Evolutionary conservation across 169 alveolate species (phyloP), one percentile per base, ranked within the genome.

Genomic region (Plasmodium cynomolgi): DNA sequence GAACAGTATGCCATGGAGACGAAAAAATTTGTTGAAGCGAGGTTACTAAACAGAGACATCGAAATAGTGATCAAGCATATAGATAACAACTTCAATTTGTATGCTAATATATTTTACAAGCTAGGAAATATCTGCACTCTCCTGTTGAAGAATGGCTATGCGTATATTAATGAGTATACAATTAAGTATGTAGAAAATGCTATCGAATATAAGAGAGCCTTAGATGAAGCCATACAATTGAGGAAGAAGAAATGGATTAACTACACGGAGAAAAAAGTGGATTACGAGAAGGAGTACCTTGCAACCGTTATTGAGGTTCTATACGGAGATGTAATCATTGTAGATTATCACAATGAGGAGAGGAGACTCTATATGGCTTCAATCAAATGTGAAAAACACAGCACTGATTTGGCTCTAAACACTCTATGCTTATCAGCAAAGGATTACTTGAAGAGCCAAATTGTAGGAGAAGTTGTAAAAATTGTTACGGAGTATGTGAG

Each of bases 331-430:
- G 84, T 90, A 1, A 90, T 90, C 54, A 90, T 90, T 68, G 73
- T 90, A 26, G 94, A 90, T 81, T 90, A 90, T 68, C 82, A 81
- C 37, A 90, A 90, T 90, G 94, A 90, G 74, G 94, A 90, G 26
- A 90, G 94, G 31, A 79, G 94, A 90, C 73, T 90, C n/a, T 90
- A 90, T 20, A 20, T 90, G 44, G 91, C 91, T n/a, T 90, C 94
- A 2, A 80, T 90, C 3, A 90, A 90, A 29, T 90, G 94, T 81
- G 94, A 90, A 47, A 90, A 90, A 37, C 91, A 90, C 73, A 86
- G 81, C 41, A 62, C 94, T 9, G 94, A 90, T 90, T 29, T 90
- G 29, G 73, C 62, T 62, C 50, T 81, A 31, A 90, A 90, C 20
- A 90, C 94, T 1, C 50, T 90, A 41, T 90, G 91, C 54, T 26